Base-by-base conservation (phyloP, 495 filamentous ascomycete species). In the Astrothelium macrocarpum region DNA sequence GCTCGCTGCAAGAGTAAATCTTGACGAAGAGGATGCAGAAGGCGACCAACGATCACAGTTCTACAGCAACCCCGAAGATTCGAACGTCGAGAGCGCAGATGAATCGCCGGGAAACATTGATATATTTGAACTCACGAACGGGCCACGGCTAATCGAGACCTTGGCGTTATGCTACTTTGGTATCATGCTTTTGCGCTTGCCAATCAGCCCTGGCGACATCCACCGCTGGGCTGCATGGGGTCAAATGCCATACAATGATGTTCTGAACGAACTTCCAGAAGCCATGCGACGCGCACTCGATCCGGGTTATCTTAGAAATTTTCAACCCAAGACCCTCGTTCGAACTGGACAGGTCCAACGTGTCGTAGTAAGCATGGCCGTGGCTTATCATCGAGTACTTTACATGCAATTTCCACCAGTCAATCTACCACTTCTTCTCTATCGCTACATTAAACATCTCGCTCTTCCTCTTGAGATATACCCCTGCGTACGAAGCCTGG, bases 401-500 rank as follows among this genome's bases (percentile, higher is more conserved):
- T 83, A 81, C 20, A 78, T 96, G 68, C 70, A 75, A 0, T 85
- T 96, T 60, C 92, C 94, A 1, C 75, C 83, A 0, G 67, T 96
- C 42, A 95, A 95, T 62, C 72, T 75, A 20, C 80, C 85, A 4
- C 73, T 88, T 4, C 67, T 95, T 20, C 71, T 91, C 10, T 84
- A 86, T 63, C 81, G 85, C 43, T 86, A 87, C 63, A 81, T 95
- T 31, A 85, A 80, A 65, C 81, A 88, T 53, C 78, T 97, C 28
- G 84, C 87, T 10, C 77, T 98, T 25, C 94, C 94, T 46, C 71
- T 89, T 62, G 88, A 94, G 64, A 74, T 93, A 4, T 90, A 90
- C 66, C 77, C 80, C 16, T 78, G 79, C 2, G 82, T 82, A 11
- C 84, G 81, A 53, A 79, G 79, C 25, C 75, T 95, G 14, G 80